Evolutionary conservation across 495 filamentous ascomycete genomes (phyloP).

Genomic region (Chlorociboria aeruginascens): DNA sequence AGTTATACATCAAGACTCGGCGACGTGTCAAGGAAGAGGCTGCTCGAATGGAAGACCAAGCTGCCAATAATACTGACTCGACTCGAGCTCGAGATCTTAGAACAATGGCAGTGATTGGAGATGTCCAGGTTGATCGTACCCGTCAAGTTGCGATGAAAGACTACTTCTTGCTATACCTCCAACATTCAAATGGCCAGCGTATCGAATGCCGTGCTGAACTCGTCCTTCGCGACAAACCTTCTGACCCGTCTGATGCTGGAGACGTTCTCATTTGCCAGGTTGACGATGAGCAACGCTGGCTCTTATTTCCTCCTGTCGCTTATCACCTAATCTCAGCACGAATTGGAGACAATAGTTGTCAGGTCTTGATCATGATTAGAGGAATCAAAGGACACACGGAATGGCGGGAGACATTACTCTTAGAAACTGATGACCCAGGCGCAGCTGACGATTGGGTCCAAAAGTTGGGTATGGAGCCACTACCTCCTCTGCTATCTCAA

Average conservation of each 20-base stretch:
- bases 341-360: slow-evolving; percentile 52
- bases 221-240: slow-evolving; percentile 65
- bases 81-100: slow-evolving; percentile 65
- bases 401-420: slow-evolving; percentile 74
- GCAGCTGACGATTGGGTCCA: slow-evolving; percentile 77
- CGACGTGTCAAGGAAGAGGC: slow-evolving; percentile 73
- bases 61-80: slow-evolving; percentile 71
- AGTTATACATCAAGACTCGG: slow-evolving; percentile 64
- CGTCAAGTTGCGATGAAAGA: slow-evolving; percentile 80
- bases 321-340: slow-evolving; percentile 63
- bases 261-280: slow-evolving; percentile 89
- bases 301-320: slow-evolving; percentile 79
- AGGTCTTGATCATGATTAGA: slow-evolving; percentile 78
- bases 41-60: slow-evolving; percentile 82
- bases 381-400: slow-evolving; percentile 42
- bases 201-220: slow-evolving; percentile 85
- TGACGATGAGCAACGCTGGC: slow-evolving; percentile 61
- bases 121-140: slow-evolving; percentile 56
- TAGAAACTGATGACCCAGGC: slow-evolving; percentile 59
- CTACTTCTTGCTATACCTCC: slow-evolving; percentile 72
- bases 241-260: slow-evolving; percentile 40
- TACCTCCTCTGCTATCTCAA: slow-evolving; percentile 42
- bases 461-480: slow-evolving; percentile 63
- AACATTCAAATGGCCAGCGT: slow-evolving; percentile 81
- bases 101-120: slow-evolving; percentile 56